Evolutionary conservation across 177 flowering plant genomes (phyloP).

Genomic region (Vitis hybrid): DNA sequence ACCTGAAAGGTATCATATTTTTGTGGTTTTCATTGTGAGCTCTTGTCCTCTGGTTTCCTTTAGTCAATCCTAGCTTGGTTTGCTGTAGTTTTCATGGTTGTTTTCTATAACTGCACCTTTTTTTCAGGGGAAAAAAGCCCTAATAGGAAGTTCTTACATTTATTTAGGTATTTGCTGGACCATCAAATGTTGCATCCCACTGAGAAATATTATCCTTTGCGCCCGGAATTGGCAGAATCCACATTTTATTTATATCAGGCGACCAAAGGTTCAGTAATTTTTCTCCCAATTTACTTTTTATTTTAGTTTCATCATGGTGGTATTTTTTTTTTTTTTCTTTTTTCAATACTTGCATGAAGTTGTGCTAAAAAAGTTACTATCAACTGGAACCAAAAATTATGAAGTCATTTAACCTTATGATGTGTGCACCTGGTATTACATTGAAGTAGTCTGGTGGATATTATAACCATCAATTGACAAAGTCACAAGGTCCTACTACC

Average conservation of each 20-base stretch:
- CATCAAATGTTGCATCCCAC: conserved; percentile 96
- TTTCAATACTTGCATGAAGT: no score
- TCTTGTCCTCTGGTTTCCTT: no score
- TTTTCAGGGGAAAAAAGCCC: background rate
- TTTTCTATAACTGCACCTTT: background rate
- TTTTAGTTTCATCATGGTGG: background rate
- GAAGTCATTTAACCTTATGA: no score
- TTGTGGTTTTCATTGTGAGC: background rate
- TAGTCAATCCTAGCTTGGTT: background rate
- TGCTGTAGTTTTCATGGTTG: background rate
- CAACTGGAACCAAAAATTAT: no score
- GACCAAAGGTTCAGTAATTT: conserved; percentile 71
- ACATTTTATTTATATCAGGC: conserved; percentile 97
- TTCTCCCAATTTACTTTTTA: background rate
- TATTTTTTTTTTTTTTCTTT: no score
- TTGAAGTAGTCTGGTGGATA: no score
- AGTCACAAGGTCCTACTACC: no score
- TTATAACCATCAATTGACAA: no score
- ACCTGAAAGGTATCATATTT: conserved; percentile 77
- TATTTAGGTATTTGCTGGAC: conserved; percentile 81
- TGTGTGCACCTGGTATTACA: no score
- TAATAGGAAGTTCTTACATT: background rate
- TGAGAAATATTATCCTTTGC: conserved; percentile 95
- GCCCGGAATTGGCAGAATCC: conserved; percentile 98
- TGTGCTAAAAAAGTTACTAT: no score